Conservation (phyloP, 2,329 filamentous ascomycete genomes). For the Aspergillus tubingensis region DNA sequence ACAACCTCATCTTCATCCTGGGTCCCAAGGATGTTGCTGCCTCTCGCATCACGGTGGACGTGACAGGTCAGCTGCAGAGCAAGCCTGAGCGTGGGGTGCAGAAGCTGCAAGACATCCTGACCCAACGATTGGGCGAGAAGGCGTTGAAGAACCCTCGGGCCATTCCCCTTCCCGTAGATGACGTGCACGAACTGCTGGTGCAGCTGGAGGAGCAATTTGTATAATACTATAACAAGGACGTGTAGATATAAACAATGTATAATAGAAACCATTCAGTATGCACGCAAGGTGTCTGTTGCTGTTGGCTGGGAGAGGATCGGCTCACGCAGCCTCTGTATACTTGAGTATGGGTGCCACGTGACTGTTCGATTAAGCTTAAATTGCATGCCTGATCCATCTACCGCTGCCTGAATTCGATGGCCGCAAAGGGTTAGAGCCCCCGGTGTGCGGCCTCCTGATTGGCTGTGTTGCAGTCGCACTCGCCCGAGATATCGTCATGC, state of each 20-base stretch:
- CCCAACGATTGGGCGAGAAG: slow-evolving; percentile 26
- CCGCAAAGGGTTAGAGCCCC: not conserved
- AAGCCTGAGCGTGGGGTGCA: slow-evolving; percentile 35
- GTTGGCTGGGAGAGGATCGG: not conserved
- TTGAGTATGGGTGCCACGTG: not conserved
- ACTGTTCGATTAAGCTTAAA: slow-evolving; percentile 10
- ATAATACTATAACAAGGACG: slow-evolving; percentile 27
- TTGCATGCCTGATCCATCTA: slow-evolving; percentile 1
- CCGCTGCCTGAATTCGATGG: slow-evolving; percentile 4
- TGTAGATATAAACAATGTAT: slow-evolving; percentile 4
- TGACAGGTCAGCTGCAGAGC: slow-evolving; percentile 46
- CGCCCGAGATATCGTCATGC: slow-evolving; percentile 11
- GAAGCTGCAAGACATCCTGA: slow-evolving; percentile 31
- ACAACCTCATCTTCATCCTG: slow-evolving; percentile 72
- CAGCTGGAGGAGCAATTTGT: slow-evolving; percentile 42
- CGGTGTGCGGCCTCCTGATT: slow-evolving; percentile 9
- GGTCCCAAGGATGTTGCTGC: slow-evolving; percentile 66
- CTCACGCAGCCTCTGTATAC: not conserved
- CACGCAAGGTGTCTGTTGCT: not conserved
- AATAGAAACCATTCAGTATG: not conserved
- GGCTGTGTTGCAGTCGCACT: slow-evolving; percentile 7
- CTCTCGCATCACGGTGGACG: slow-evolving; percentile 53
- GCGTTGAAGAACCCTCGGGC: slow-evolving; percentile 37
- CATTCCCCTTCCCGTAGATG: slow-evolving; percentile 39
- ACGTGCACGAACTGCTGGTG: slow-evolving; percentile 40